Percentiles rank a stretch among this genome's conserved stretches.
Evolutionary conservation across 1,284 basidiomycete species (phyloP).

Genomic region (Retiboletus flavoniger): DNA sequence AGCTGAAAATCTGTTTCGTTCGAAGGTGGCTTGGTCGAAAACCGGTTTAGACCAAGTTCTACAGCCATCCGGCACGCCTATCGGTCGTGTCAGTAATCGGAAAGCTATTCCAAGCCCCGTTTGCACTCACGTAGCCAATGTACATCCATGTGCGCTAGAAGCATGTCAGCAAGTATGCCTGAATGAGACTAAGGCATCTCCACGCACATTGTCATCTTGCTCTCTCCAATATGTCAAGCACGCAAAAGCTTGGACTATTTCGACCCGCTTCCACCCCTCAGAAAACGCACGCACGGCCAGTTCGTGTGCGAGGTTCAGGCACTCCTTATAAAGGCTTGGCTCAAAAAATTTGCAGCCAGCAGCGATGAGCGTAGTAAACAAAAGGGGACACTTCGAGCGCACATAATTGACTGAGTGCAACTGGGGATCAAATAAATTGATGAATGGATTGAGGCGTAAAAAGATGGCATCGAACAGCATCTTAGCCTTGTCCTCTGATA

Average conservation of each 20-base stretch:
- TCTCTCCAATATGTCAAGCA: conserved; percentile 87
- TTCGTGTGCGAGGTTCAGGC: conserved; percentile 67
- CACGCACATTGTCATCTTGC: conserved; percentile 69
- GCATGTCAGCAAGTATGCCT: conserved; percentile 21
- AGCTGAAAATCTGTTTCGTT: conserved; percentile 63
- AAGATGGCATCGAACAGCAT: conserved; percentile 74
- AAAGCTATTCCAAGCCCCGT: background rate
- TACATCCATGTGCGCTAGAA: conserved; percentile 76
- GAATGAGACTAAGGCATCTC: conserved; percentile 9
- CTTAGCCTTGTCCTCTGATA: conserved; percentile 64
- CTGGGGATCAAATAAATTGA: conserved; percentile 79
- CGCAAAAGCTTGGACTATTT: conserved; percentile 81
- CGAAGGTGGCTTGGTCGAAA: conserved; percentile 48
- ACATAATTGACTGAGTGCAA: conserved; percentile 74
- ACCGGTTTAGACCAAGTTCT: conserved; percentile 73
- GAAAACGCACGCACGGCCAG: conserved; percentile 73
- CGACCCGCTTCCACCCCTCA: conserved; percentile 73
- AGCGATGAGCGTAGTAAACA: conserved; percentile 81
- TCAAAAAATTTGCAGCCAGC: conserved; percentile 84
- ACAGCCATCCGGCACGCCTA: conserved; percentile 85
- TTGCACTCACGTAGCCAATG: conserved; percentile 68
- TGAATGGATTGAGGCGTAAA: conserved; percentile 77
- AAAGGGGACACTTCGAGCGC: conserved; percentile 69
- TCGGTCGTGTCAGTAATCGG: conserved; percentile 14
- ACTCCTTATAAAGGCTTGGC: conserved; percentile 62